phyloP scores from a whole-genome alignment of 2,329 filamentous ascomycete genomes.

The Cytospora piceae region DNA sequence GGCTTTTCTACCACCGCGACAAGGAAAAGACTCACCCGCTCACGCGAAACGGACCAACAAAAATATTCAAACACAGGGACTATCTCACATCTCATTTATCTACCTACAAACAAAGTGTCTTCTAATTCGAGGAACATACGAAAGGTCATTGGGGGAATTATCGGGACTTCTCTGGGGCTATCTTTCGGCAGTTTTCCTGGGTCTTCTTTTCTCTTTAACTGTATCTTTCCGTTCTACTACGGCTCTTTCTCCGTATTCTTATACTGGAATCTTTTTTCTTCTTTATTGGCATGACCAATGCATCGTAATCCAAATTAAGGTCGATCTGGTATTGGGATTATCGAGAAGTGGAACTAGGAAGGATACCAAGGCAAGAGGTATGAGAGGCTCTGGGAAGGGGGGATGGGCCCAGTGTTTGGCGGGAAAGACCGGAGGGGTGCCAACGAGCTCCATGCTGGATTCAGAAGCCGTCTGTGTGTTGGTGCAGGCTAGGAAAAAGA shows the following conservation, averaged over 20 bases:
- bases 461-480: too few species aligned
- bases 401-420: neutral
- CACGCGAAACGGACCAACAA: conserved; percentile 36
- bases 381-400: too few species aligned
- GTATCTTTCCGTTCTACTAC: conserved; percentile 31
- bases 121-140: neutral
- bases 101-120: neutral
- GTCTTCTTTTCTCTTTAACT: conserved; percentile 10
- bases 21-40: conserved; percentile 35
- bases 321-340: neutral
- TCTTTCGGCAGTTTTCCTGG: conserved; percentile 4
- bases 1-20: conserved; percentile 33
- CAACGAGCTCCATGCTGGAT: neutral
- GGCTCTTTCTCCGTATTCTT: conserved; percentile 31
- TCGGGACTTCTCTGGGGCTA: too few species aligned
- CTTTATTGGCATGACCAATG: conserved; percentile 9
- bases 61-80: conserved; percentile 25
- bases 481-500: conserved; percentile 5
- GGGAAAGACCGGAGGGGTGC: neutral
- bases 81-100: conserved; percentile 5
- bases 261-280: conserved; percentile 29
- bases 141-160: conserved; percentile 27
- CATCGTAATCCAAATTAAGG: neutral
- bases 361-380: neutral
- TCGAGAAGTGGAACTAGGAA: neutral